Base-by-base conservation (phyloP, 73 alveolate genomes). In the Symbiodinium pilosum region DNA sequence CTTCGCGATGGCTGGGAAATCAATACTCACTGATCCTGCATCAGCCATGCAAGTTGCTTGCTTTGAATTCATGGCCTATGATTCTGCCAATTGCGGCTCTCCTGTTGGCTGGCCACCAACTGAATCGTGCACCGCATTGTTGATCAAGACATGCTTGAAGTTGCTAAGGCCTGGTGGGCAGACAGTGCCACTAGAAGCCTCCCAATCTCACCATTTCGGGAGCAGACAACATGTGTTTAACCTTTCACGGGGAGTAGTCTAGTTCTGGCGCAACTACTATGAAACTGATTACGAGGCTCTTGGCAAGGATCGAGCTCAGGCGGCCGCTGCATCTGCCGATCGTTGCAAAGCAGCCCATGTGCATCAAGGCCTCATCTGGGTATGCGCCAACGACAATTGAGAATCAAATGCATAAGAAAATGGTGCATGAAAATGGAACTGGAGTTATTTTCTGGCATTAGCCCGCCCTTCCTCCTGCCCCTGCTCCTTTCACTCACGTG, bases 61-160 rank as follows among this genome's bases (percentile, higher is more conserved):
- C 14, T 4, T 28, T 28, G 14, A 2, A 52, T 18, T 28, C 69
- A 20, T 52, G 21, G 21, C 14, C 69, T 28, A 20, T 1, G 1
- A 52, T 18, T 28, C 69, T 28, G 14, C 7, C 1, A 68, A 4
- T 2, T 1, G 83, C 40, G 40, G 20, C 93, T 52, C 42, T 42
- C 97, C 97, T 91, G 99, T 99, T 30, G 99, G 99, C 99, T 99
- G 99, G 43, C 99, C 99, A 83, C 99, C 99, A 64, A 99, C 99
- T 84, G 99, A 99, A 93, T 99, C 99, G 94, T 99, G 99, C 36
- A 99, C 99, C 51, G 99, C 99, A 95, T 99, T 99, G 93, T 99
- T 99, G 96, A 99, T 99, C 83, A 94, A 83, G 59, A 94, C 95
- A 64, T 94, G 99, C 99, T 87, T 94, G 89, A 86, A 94, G 84